Percentiles rank a stretch among this genome's conserved stretches.
These are phyloP conservation scores for Plasmodium ovale DNA, from an alignment of 169 alveolate genomes.

Conservation along the genomic window DNA sequence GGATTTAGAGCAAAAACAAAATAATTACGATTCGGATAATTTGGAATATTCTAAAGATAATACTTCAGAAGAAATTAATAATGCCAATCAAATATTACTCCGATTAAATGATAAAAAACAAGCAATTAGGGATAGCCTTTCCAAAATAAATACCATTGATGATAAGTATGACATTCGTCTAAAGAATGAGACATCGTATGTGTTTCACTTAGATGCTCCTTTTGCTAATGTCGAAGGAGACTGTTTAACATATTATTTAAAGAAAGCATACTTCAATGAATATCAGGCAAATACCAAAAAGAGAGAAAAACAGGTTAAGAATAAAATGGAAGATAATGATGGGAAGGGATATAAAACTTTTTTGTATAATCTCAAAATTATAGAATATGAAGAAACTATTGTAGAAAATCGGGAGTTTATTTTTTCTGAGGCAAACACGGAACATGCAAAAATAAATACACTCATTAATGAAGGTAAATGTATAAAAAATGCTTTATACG, in stretches of 20 bases:
- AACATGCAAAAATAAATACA: conserved; percentile 11
- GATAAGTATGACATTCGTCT: conserved; percentile 42
- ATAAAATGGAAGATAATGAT: background rate
- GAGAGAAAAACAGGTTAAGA: background rate
- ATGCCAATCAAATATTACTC: conserved; percentile 66
- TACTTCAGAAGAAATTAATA: conserved; percentile 7
- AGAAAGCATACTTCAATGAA: background rate
- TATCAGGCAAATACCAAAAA: background rate
- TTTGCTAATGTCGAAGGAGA: conserved; percentile 10
- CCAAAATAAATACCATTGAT: conserved; percentile 30
- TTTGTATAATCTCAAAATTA: conserved; percentile 47
- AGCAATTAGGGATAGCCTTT: conserved; percentile 15
- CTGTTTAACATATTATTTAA: conserved; percentile 9
- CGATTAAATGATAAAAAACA: conserved; percentile 61
- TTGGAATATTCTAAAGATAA: background rate
- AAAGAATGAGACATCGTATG: conserved; percentile 6
- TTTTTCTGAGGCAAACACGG: conserved; percentile 26
- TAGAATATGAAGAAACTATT: conserved; percentile 52
- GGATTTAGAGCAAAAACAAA: conserved; percentile 31
- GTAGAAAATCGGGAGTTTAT: conserved; percentile 29
- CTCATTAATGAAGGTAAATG: conserved; percentile 54
- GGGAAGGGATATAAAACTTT: conserved; percentile 11
- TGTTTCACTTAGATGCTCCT: conserved; percentile 38
- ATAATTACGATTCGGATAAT: conserved; percentile 9
- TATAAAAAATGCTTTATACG: conserved; percentile 17